These are phyloP conservation scores for Tylopilus rubrobrunneus DNA, from an alignment of 768 basidiomycete species.

Conservation along the genomic window DNA sequence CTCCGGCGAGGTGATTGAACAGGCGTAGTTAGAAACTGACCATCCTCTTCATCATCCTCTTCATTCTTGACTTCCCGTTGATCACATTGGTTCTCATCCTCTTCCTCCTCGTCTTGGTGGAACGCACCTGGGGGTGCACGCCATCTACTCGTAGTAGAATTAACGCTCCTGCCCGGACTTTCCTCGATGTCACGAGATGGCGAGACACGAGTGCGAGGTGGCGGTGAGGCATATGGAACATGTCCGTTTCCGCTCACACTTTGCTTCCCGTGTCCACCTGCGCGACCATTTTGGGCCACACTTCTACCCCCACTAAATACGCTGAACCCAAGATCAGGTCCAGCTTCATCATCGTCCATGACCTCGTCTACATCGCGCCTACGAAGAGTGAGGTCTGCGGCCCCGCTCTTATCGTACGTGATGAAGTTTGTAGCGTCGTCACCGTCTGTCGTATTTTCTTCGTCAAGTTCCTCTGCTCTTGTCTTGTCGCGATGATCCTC, in stretches of 20 bases:
- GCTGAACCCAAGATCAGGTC: slow-evolving; percentile 17
- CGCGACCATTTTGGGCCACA: neutral
- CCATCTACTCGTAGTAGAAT: slow-evolving; percentile 15
- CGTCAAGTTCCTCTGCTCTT: neutral
- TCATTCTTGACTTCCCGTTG: slow-evolving; percentile 22
- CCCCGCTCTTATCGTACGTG: slow-evolving; percentile 15
- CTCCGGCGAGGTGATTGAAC: slow-evolving; percentile 11
- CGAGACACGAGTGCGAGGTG: slow-evolving; percentile 8
- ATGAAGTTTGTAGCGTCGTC: slow-evolving; percentile 16
- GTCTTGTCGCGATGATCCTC: slow-evolving; percentile 1
- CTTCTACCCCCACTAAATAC: slow-evolving; percentile 15
- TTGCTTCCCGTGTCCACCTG: neutral
- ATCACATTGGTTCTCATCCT: slow-evolving; percentile 6
- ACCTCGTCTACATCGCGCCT: slow-evolving; percentile 4
- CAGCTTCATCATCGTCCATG: slow-evolving; percentile 6
- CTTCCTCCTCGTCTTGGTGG: slow-evolving; percentile 38
- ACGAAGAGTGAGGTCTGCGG: slow-evolving; percentile 19
- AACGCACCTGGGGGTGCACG: slow-evolving; percentile 47
- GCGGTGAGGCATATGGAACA: slow-evolving; percentile 2
- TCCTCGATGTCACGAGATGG: slow-evolving; percentile 9
- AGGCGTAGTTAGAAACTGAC: slow-evolving; percentile 7
- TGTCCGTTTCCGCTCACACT: neutral
- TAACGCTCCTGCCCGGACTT: slow-evolving; percentile 11
- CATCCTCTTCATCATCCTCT: slow-evolving; percentile 12
- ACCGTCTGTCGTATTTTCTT: slow-evolving; percentile 7